A percentile compares a stretch with the other conserved stretches of the same genome.
phyloP scores from a whole-genome alignment of 2,329 filamentous ascomycete species.

The Emmonsiellopsis sp. region DNA sequence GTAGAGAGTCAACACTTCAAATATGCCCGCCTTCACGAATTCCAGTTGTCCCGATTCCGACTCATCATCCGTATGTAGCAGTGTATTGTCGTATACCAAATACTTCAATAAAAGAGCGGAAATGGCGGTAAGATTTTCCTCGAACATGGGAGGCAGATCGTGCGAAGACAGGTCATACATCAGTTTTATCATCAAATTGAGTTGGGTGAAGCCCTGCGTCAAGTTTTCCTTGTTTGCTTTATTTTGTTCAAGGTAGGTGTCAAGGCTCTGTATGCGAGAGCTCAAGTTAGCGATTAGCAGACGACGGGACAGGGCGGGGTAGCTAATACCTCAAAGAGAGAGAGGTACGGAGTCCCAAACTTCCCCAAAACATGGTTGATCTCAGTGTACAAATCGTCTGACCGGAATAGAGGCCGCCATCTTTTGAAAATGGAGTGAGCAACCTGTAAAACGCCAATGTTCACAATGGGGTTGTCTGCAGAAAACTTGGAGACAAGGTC shows the following conservation, averaged over 20 bases:
- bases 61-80: constrained; percentile 80
- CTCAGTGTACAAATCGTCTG: constrained; percentile 85
- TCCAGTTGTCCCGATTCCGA: constrained; percentile 76
- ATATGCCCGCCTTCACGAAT: constrained; percentile 85
- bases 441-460: constrained; percentile 90
- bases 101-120: constrained; percentile 83
- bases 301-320: neutral
- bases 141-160: constrained; percentile 88
- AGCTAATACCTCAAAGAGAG: constrained; percentile 57
- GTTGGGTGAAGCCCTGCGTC: constrained; percentile 68
- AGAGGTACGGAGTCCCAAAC: constrained; percentile 76
- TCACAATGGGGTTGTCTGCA: constrained; percentile 68
- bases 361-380: constrained; percentile 89
- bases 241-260: constrained; percentile 58
- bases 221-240: constrained; percentile 65
- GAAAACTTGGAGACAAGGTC: constrained; percentile 86
- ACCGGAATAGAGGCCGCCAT: constrained; percentile 89
- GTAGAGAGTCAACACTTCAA: constrained; percentile 80
- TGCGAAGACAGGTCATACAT: constrained; percentile 97
- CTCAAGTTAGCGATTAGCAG: neutral
- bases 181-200: constrained; percentile 83
- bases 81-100: constrained; percentile 74
- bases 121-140: constrained; percentile 73
- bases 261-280: constrained; percentile 31
- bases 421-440: constrained; percentile 96